Percentiles rank a stretch among this genome's conserved stretches.
Conservation (phyloP, 257 asterid genomes). For the Coffea eugenioides region DNA sequence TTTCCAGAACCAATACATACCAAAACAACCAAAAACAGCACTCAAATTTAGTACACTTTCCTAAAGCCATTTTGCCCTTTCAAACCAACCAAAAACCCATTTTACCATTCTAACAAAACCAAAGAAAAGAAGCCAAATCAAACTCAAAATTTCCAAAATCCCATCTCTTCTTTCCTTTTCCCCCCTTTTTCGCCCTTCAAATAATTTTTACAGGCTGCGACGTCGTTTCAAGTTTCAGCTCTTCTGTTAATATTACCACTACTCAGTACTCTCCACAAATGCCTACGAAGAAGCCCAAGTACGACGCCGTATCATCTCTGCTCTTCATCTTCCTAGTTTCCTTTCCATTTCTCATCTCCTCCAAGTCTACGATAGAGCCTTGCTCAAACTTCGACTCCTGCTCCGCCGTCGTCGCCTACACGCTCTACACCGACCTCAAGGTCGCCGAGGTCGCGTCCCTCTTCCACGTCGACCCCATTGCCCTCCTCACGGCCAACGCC, state of each 20-base stretch:
- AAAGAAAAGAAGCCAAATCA: background rate
- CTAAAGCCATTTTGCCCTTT: background rate
- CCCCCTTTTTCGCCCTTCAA: background rate
- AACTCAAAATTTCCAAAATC: background rate
- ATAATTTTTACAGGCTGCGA: too few species aligned
- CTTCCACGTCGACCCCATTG: constrained; percentile 48
- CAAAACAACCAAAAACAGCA: too few species aligned
- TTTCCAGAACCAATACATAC: background rate
- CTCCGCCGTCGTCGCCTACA: constrained; percentile 75
- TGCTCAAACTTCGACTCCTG: constrained; percentile 79
- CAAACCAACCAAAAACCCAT: background rate
- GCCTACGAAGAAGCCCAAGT: background rate
- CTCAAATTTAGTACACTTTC: background rate
- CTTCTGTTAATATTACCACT: too few species aligned
- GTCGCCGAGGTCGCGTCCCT: constrained; percentile 91
- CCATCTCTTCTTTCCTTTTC: background rate
- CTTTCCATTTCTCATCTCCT: constrained; percentile 34
- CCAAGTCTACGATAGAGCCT: constrained; percentile 93
- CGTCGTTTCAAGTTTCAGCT: too few species aligned
- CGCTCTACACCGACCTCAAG: constrained; percentile 92
- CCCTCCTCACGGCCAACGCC: too few species aligned
- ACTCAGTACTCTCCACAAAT: background rate
- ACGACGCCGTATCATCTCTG: constrained; percentile 11
- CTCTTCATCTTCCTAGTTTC: constrained; percentile 21
- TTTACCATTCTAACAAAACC: background rate